Evolutionary conservation across 139 green algal genomes (phyloP), one percentile per base, ranked within the genome.

Genomic region (Chlorella sp.): DNA sequence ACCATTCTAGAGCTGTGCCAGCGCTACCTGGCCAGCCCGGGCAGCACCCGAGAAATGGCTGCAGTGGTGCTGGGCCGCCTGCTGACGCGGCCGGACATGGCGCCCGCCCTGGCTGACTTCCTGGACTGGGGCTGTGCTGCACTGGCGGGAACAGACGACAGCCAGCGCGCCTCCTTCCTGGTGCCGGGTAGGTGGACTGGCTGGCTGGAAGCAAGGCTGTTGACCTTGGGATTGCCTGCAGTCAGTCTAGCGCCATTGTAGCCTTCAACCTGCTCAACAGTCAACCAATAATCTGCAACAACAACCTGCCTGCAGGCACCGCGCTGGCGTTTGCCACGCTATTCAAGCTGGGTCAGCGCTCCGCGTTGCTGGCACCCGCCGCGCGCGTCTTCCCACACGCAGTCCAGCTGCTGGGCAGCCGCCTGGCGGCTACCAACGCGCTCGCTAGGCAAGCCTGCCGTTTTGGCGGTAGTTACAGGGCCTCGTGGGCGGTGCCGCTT

Each of bases 51-150:
- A 0, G 95, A 98, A 47, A 96, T 97, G 91, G 94, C 95, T 16
- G 96, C 94, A 0, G 67, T 96, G 75, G 80, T 98, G 70, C 71
- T 99, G 34, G 94, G 94, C 1, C 91, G 93, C 21, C 88, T 99
- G 74, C 91, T 99, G 15, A 98, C 95, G 5, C 92, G 97, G 3
- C 93, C 93, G 1, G 97, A 99, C 90, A 96, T 96, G 93, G 55
- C 60, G 0, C 26, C 64, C 0, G 90, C 90, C 3, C 89, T 99
- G 47, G 23, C 51, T 0, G 89, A 93, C 11, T 98, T 97, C 81
- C 34, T 98, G n/a, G 30, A 57, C 3, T 97, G 95, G 94, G 85
- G 90, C 17, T 80, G 86, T 32, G 78, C 34, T 0, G 88, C 87
- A 23, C 70, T 96, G 70, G 51, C 51, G 2, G 74, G 36, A 32